Evolutionary conservation across 2,329 filamentous ascomycete species (phyloP), one percentile per base, ranked within the genome.

Genomic region (Clarireedia monteithiana): DNA sequence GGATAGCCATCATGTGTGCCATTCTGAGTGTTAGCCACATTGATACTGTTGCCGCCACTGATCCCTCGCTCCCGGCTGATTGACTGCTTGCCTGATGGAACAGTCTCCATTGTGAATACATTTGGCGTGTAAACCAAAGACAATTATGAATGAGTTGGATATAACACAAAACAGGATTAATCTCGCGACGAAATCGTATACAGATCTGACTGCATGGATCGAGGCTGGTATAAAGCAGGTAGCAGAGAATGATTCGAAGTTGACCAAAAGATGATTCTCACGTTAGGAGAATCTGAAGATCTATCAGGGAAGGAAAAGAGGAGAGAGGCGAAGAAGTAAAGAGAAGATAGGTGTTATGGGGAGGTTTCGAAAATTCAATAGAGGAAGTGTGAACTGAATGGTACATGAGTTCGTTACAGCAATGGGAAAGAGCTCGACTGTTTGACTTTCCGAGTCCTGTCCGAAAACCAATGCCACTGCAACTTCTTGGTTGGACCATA

Each of bases 91-190:
- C 55, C 42, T 42, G 60, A 45, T 36, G 52, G 56, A 54, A 59
- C 26, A 39, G 55, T 48, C 38, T 65, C 66, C 66, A 67, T 67
- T 23, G 40, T 58, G 48, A 39, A 64, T 62, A 47, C 55, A 56
- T 53, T 44, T 50, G 52, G 45, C 23, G 51, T 56, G 26, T 12
- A 26, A 24, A 26, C 27, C n/a, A 48, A 15, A 50, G 40, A 36
- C 36, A 39, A 50, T 5, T 55, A 38, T 45, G 44, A 34, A 55
- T 55, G 47, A 44, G 7, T 26, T 14, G 57, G 44, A 53, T 30
- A 55, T 53, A 53, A 53, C 1, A 56, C n/a, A 49, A 24, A 30
- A 23, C 39, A 39, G 14, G 30, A 47, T 47, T 23, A 27, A 27
- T 47, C 44, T 12, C 6, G 38, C n/a, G 30, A 12, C 40, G 40